Percentiles rank a stretch among this genome's conserved stretches.
Evolutionary conservation across 1,284 basidiomycete species (phyloP).

Genomic region (Tilletia indica): DNA sequence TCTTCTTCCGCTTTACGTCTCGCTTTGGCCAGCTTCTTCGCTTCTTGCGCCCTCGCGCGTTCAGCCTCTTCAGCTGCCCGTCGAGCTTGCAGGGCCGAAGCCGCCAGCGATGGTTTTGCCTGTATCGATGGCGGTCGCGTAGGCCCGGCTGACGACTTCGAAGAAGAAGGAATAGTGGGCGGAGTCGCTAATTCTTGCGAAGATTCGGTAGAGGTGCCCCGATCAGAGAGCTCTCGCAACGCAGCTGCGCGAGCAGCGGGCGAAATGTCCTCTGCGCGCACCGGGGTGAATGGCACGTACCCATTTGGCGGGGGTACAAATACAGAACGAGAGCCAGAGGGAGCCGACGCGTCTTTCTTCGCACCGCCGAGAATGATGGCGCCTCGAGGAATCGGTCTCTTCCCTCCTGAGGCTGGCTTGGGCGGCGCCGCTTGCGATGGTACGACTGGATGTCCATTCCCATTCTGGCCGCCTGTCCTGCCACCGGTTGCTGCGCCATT

Average conservation of each 20-base stretch:
- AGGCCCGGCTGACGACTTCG: neutral
- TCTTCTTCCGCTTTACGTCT: constrained; percentile 7
- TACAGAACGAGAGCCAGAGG: neutral
- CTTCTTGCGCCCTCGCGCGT: neutral
- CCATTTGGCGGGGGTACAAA: neutral
- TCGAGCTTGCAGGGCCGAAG: constrained; percentile 5
- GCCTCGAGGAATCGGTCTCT: constrained; percentile 6
- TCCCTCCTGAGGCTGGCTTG: neutral
- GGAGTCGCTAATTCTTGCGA: constrained; percentile 6
- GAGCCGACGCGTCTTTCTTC: neutral
- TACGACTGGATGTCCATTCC: neutral
- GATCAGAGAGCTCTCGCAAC: neutral
- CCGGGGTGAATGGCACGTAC: neutral
- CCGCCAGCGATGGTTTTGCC: neutral
- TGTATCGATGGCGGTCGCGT: neutral
- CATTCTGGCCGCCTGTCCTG: no score
- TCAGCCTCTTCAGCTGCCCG: constrained; percentile 12
- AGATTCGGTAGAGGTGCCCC: neutral
- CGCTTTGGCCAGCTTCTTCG: constrained; percentile 7
- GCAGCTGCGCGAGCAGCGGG: neutral
- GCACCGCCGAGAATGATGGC: constrained; percentile 12
- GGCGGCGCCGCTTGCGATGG: neutral
- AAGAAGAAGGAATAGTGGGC: constrained; percentile 7
- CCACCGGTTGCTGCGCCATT: neutral
- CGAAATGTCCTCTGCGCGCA: constrained; percentile 11